Percentiles rank a stretch among this genome's conserved stretches.
Evolutionary conservation across 768 basidiomycete genomes (phyloP).

Genomic region (Amanita thiersii): DNA sequence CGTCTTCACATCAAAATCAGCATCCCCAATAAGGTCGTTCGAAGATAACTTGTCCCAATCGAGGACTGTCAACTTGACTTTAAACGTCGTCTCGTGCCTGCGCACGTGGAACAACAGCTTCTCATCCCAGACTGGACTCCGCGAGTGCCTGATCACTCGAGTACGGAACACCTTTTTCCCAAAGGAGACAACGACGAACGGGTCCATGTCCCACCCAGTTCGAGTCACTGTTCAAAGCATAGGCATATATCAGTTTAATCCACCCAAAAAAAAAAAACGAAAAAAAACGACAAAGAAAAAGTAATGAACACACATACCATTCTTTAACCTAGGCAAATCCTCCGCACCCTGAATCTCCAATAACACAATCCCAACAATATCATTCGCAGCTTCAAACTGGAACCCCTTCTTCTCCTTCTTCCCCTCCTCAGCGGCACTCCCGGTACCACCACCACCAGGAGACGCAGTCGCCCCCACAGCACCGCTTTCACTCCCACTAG

Average conservation of each 20-base stretch:
- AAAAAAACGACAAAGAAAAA: not conserved
- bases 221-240: conserved; percentile 52
- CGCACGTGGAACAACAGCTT: conserved; percentile 94
- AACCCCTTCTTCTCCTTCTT: conserved; percentile 20
- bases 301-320: conserved; percentile 64
- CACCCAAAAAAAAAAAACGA: not conserved
- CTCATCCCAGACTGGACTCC: conserved; percentile 89
- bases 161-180: conserved; percentile 97
- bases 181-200: conserved; percentile 92
- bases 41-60: conserved; percentile 95
- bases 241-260: not conserved
- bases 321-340: conserved; percentile 80
- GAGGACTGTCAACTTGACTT: conserved; percentile 73
- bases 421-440: conserved; percentile 9
- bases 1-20: conserved; percentile 59
- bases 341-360: conserved; percentile 80
- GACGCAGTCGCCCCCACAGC: not conserved
- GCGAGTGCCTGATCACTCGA: conserved; percentile 74
- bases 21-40: conserved; percentile 87
- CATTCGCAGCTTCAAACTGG: conserved; percentile 64
- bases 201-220: conserved; percentile 94
- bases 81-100: conserved; percentile 72
- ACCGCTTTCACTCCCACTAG: not conserved
- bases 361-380: conserved; percentile 92
- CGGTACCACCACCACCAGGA: not conserved